Evolutionary conservation across 768 basidiomycete species (phyloP).

Genomic region (Kwoniella mangroviensis): DNA sequence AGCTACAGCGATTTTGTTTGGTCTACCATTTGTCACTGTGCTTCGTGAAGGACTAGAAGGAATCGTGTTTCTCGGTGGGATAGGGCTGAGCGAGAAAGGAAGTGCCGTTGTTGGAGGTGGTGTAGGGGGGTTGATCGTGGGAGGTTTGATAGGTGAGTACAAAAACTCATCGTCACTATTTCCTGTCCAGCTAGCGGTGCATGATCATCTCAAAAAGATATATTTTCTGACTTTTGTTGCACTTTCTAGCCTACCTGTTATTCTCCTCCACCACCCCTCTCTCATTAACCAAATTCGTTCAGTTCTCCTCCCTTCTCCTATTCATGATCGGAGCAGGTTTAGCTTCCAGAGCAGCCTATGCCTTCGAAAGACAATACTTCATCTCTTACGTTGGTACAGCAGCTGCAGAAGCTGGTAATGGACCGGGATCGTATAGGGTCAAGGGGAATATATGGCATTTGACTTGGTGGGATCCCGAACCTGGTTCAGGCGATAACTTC

Average conservation of each 20-base stretch:
- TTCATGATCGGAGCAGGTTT: slow-evolving; percentile 90
- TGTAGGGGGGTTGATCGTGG: slow-evolving; percentile 76
- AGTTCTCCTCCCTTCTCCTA: slow-evolving; percentile 84
- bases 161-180: neutral
- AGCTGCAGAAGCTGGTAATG: slow-evolving; percentile 61
- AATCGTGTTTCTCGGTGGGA: slow-evolving; percentile 84
- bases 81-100: slow-evolving; percentile 74
- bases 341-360: slow-evolving; percentile 77
- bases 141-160: slow-evolving; percentile 67
- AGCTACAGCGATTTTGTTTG: slow-evolving; percentile 65
- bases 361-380: slow-evolving; percentile 71
- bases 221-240: too few species aligned
- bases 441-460: slow-evolving; percentile 84
- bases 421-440: slow-evolving; percentile 80
- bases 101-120: slow-evolving; percentile 84
- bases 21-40: slow-evolving; percentile 85
- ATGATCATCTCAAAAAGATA: too few species aligned
- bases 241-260: slow-evolving; percentile 27
- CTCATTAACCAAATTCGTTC: slow-evolving; percentile 82
- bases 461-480: slow-evolving; percentile 38
- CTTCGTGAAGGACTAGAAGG: slow-evolving; percentile 91
- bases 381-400: slow-evolving; percentile 68
- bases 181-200: too few species aligned
- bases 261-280: slow-evolving; percentile 30
- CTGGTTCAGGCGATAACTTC: slow-evolving; percentile 26